Evolutionary conservation across 2,329 filamentous ascomycete species (phyloP).

Genomic region (Penicillium sp.): DNA sequence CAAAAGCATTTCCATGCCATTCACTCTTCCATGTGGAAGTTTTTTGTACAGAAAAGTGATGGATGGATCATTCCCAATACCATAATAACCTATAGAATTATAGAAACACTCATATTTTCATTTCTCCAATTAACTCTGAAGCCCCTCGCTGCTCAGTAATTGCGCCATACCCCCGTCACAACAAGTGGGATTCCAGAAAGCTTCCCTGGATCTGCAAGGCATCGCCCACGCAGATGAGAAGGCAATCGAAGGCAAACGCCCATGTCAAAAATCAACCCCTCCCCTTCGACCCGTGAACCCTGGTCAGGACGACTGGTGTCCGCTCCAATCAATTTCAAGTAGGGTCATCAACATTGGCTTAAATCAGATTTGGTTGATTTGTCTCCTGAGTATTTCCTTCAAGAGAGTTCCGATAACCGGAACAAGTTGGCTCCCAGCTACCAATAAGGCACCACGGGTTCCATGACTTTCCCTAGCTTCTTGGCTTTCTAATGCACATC

Average conservation of each 20-base stretch:
- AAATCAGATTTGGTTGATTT: background rate
- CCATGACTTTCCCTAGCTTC: too few relatives aligned
- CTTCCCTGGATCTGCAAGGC: background rate
- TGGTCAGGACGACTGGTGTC: background rate
- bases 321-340: background rate
- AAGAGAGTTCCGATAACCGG: too few relatives aligned
- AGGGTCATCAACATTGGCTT: background rate
- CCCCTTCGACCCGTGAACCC: background rate
- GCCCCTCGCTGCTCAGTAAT: background rate
- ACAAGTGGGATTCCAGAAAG: background rate
- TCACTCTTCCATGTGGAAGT: slow-evolving; percentile 13
- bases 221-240: background rate
- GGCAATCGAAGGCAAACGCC: background rate
- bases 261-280: background rate
- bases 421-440: too few relatives aligned
- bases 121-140: background rate
- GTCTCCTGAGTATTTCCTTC: too few relatives aligned
- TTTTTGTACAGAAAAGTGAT: slow-evolving; percentile 24
- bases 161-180: slow-evolving; percentile 4
- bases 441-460: too few relatives aligned
- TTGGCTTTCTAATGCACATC: too few relatives aligned
- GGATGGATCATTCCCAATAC: slow-evolving; percentile 10
- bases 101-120: slow-evolving; percentile 23
- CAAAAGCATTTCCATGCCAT: slow-evolving; percentile 20
- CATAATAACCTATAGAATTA: slow-evolving; percentile 29